Evolutionary conservation across 176 grass and related monocot species (phyloP).

Genomic region (Thalia dealbata): DNA sequence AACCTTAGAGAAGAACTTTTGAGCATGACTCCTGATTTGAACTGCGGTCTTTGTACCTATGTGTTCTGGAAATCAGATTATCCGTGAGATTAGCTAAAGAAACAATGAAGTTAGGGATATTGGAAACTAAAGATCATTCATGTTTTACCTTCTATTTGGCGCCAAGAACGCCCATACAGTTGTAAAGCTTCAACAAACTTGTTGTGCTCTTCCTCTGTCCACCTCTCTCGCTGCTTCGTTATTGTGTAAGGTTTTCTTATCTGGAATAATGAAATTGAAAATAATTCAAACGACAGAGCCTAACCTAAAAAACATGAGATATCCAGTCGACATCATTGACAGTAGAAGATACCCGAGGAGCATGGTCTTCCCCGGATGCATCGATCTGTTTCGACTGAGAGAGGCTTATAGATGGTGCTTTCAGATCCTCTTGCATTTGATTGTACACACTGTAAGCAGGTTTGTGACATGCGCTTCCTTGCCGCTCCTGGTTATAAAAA

Average conservation of each 20-base stretch:
- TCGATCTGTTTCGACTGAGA: background rate
- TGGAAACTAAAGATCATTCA: background rate
- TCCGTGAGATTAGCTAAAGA: background rate
- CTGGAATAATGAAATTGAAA: conserved; percentile 26
- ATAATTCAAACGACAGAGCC: background rate
- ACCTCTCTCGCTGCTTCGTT: conserved; percentile 85
- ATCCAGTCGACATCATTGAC: background rate
- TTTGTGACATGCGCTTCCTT: background rate
- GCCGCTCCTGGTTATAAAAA: background rate
- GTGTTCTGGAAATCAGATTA: conserved; percentile 40
- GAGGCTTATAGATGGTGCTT: background rate
- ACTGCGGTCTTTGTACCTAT: conserved; percentile 85
- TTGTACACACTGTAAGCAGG: background rate
- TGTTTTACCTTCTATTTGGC: conserved; percentile 56
- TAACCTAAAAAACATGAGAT: background rate
- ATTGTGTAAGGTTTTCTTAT: conserved; percentile 87
- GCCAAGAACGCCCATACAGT: conserved; percentile 75
- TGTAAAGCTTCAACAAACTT: conserved; percentile 73
- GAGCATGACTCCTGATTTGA: conserved; percentile 94
- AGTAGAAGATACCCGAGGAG: conserved; percentile 45
- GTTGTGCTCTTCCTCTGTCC: conserved; percentile 83
- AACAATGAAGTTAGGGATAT: background rate
- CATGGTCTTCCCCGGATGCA: conserved; percentile 26
- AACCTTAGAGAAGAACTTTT: conserved; percentile 98
- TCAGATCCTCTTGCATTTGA: background rate